Evolutionary conservation across 1,284 basidiomycete genomes (phyloP).

Genomic region (Rhodotorula sp.): DNA sequence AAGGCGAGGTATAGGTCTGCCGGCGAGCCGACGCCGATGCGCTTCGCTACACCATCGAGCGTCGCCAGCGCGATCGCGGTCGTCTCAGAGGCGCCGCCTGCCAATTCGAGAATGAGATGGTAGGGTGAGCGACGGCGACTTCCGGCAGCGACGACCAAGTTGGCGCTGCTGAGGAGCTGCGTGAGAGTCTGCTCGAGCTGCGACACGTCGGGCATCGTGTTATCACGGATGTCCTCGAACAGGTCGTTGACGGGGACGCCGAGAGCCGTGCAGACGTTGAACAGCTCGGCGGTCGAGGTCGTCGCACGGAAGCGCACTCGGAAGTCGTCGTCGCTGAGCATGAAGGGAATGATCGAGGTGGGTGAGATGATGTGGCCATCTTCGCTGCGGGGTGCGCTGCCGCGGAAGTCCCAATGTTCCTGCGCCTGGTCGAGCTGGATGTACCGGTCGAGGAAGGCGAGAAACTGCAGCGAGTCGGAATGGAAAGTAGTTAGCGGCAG

Average conservation of each 20-base stretch:
- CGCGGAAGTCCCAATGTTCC: constrained; percentile 54
- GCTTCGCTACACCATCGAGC: constrained; percentile 62
- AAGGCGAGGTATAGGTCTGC: constrained; percentile 73
- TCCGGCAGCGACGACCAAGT: constrained; percentile 78
- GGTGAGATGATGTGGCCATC: constrained; percentile 43
- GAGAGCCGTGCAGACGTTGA: constrained; percentile 35
- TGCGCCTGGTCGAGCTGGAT: constrained; percentile 62
- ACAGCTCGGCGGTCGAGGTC: constrained; percentile 62
- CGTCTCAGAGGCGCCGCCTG: constrained; percentile 30
- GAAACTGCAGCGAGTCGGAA: constrained; percentile 49
- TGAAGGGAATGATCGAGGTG: constrained; percentile 57
- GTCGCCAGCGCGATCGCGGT: constrained; percentile 55
- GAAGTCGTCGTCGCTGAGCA: constrained; percentile 72
- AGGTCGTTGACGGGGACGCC: constrained; percentile 29
- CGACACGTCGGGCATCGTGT: constrained; percentile 50
- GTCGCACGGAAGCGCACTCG: constrained; percentile 79
- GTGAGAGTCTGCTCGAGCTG: constrained; percentile 72
- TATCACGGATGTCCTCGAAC: constrained; percentile 31
- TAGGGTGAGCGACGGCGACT: constrained; percentile 79
- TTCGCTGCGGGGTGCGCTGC: constrained; percentile 44
- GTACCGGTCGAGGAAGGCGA: constrained; percentile 66
- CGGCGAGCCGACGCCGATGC: constrained; percentile 68
- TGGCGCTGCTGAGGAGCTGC: constrained; percentile 61
- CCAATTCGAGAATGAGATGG: constrained; percentile 77
- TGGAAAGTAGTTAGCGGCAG: neutral